Conservation (phyloP, 805 yeast genomes). For the Candida gorgasii region DNA sequence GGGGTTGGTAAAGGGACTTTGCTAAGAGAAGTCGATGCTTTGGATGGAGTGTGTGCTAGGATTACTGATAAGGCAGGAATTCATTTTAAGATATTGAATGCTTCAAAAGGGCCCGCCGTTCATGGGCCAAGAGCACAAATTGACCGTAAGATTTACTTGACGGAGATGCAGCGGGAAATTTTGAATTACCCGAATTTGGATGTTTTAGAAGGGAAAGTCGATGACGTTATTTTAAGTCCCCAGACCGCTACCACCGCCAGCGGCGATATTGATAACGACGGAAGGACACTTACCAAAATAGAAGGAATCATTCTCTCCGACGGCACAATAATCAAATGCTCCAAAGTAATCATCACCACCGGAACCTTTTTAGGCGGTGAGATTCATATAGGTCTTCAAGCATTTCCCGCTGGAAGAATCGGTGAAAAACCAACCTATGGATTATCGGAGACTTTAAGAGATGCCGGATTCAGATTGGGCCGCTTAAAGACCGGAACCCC, state of each 20-base stretch:
- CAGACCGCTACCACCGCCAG: too few species aligned
- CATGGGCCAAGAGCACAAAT: slow-evolving; percentile 99
- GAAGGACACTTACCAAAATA: slow-evolving; percentile 48
- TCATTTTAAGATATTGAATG: slow-evolving; percentile 82
- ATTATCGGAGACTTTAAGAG: slow-evolving; percentile 70
- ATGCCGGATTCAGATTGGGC: slow-evolving; percentile 81
- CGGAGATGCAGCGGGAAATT: slow-evolving; percentile 75
- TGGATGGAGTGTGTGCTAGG: slow-evolving; percentile 86
- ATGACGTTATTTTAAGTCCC: slow-evolving; percentile 74
- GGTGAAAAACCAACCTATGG: slow-evolving; percentile 94
- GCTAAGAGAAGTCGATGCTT: slow-evolving; percentile 89
- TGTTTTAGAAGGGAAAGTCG: slow-evolving; percentile 73
- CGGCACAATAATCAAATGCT: slow-evolving; percentile 61
- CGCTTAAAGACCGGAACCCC: slow-evolving; percentile 97
- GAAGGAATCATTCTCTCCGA: slow-evolving; percentile 73
- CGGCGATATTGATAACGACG: slow-evolving; percentile 26
- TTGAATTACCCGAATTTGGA: slow-evolving; percentile 54
- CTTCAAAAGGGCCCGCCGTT: slow-evolving; percentile 91
- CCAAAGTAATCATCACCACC: slow-evolving; percentile 83
- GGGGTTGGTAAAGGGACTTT: slow-evolving; percentile 98
- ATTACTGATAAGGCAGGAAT: slow-evolving; percentile 94
- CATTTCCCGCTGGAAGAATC: slow-evolving; percentile 87
- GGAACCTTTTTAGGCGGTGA: slow-evolving; percentile 96
- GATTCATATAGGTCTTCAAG: slow-evolving; percentile 82
- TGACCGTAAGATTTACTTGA: slow-evolving; percentile 75